These are phyloP conservation scores for Tolypocladium album DNA, from an alignment of 2,329 filamentous ascomycete genomes.

Conservation along the genomic window DNA sequence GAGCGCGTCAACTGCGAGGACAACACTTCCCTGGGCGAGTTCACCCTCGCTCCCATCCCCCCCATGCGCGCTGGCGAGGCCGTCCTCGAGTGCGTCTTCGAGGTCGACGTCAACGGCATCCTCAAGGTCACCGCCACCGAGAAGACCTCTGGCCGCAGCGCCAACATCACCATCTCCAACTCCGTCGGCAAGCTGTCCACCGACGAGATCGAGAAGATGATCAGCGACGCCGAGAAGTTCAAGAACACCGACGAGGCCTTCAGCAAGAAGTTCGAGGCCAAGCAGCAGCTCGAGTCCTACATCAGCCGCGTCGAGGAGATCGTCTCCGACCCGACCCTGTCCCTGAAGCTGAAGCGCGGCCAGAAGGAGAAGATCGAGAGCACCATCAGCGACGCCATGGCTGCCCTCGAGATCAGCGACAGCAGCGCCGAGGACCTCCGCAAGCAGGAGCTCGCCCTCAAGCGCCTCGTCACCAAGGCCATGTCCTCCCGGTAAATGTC, in stretches of 20 bases:
- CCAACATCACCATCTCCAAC: slow-evolving; percentile 99
- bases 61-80: slow-evolving; percentile 90
- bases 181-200: slow-evolving; percentile 97
- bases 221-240: slow-evolving; percentile 94
- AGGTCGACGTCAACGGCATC: slow-evolving; percentile 99
- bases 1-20: slow-evolving; percentile 97
- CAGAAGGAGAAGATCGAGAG: slow-evolving; percentile 99
- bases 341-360: slow-evolving; percentile 95
- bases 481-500: slow-evolving; percentile 75
- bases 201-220: slow-evolving; percentile 95
- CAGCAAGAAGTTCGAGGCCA: slow-evolving; percentile 98
- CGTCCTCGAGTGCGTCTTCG: slow-evolving; percentile 95
- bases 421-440: slow-evolving; percentile 87
- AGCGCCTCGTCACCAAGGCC: slow-evolving; percentile 96
- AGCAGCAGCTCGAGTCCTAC: slow-evolving; percentile 98
- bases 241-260: slow-evolving; percentile 97
- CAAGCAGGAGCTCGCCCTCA: slow-evolving; percentile 99
- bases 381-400: slow-evolving; percentile 94
- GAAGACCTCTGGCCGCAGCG: slow-evolving; percentile 94
- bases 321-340: slow-evolving; percentile 89
- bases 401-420: slow-evolving; percentile 91
- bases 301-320: slow-evolving; percentile 98
- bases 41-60: slow-evolving; percentile 83
- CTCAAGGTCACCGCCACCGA: slow-evolving; percentile 98
- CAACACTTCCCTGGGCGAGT: slow-evolving; percentile 96